These are phyloP conservation scores for Saussurea involucrata DNA, from an alignment of 129 eudicot genomes.

Conservation along the genomic window DNA sequence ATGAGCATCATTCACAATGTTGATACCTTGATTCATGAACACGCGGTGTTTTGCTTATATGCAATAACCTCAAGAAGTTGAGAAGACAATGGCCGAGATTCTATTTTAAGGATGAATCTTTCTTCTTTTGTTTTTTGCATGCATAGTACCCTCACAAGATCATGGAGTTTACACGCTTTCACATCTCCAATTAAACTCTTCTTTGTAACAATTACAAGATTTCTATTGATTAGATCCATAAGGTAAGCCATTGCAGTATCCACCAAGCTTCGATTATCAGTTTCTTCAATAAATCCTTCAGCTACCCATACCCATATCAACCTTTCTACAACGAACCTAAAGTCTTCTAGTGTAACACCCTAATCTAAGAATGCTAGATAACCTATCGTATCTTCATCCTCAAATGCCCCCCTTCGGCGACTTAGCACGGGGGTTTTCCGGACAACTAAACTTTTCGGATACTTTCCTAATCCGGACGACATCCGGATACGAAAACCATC, in stretches of 20 bases:
- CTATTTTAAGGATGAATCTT: no score
- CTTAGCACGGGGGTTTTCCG: no score
- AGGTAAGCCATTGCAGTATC: slow-evolving; percentile 26
- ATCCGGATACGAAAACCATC: no score
- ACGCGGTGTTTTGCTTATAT: not conserved
- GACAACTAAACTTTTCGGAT: no score
- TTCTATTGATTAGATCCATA: slow-evolving; percentile 26
- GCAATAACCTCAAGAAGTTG: not conserved
- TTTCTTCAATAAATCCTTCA: slow-evolving; percentile 23
- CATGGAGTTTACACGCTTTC: not conserved
- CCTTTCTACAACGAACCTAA: not conserved
- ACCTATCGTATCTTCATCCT: no score
- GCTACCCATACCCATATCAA: slow-evolving; percentile 31
- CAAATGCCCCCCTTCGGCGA: no score
- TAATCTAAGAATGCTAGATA: no score
- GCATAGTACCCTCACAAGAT: not conserved
- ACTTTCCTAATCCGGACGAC: no score
- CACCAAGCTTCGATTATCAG: slow-evolving; percentile 4
- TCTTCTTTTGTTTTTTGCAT: no score
- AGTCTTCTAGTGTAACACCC: no score
- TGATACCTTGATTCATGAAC: not conserved
- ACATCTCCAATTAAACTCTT: not conserved
- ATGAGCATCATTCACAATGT: not conserved
- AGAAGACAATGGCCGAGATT: not conserved
- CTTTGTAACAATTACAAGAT: slow-evolving; percentile 2